Evolutionary conservation across 192 early-diverging fungal genomes (phyloP).

Genomic region (Coemansia sp.): DNA sequence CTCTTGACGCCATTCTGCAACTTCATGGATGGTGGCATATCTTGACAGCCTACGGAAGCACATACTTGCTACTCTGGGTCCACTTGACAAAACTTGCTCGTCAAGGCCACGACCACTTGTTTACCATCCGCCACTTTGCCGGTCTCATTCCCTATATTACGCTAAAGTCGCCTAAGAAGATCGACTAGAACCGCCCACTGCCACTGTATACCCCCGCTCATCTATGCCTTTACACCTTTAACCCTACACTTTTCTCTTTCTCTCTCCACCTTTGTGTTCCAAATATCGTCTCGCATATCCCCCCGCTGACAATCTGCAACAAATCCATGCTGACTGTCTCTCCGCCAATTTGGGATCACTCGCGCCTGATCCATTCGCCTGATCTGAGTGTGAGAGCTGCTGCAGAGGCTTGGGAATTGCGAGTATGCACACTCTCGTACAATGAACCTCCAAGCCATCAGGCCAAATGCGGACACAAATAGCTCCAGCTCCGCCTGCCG

Average conservation of each 20-base stretch:
- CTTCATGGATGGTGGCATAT: conserved; percentile 69
- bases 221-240: background rate
- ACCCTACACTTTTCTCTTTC: background rate
- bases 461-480: background rate
- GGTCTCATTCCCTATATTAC: conserved; percentile 41
- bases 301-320: background rate
- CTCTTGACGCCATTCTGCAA: conserved; percentile 56
- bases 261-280: background rate
- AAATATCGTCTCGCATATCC: background rate
- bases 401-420: conserved; percentile 1
- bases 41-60: conserved; percentile 53
- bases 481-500: background rate
- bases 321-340: background rate
- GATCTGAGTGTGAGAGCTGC: background rate
- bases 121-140: conserved; percentile 27
- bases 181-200: conserved; percentile 24
- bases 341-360: background rate
- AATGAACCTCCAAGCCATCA: conserved; percentile 2
- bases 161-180: conserved; percentile 31
- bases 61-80: conserved; percentile 47
- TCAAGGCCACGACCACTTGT: conserved; percentile 43
- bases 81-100: conserved; percentile 47
- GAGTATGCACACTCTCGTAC: background rate
- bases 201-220: background rate
- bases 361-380: background rate